A percentile compares a stretch with the other conserved stretches of the same genome.
phyloP scores from a whole-genome alignment of 228 moss, liverwort and hornwort genomes.

The Sphagnum fallax region DNA sequence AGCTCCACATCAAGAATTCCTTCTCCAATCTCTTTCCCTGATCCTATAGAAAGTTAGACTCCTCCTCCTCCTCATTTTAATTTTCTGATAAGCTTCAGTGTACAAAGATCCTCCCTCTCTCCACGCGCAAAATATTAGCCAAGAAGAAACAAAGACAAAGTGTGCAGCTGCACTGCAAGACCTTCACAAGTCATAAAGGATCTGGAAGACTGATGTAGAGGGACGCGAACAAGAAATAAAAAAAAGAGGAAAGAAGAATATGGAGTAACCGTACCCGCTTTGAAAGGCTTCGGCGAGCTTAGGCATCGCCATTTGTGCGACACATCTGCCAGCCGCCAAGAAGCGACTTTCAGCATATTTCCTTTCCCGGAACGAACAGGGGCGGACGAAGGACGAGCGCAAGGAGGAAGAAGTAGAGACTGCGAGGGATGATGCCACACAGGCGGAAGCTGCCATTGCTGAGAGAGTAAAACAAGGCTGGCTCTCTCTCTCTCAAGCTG shows the following conservation, averaged over 20 bases:
- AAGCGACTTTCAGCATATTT: constrained; percentile 10
- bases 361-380: constrained; percentile 16
- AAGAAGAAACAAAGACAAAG: neutral
- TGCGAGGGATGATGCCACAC: too few relatives aligned
- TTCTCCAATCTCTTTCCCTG: too few relatives aligned
- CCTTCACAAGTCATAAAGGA: neutral
- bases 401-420: neutral
- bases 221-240: neutral
- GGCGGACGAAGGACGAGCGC: constrained; percentile 21
- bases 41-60: too few relatives aligned
- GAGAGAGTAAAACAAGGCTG: too few relatives aligned
- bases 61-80: too few relatives aligned
- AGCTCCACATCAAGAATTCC: too few relatives aligned
- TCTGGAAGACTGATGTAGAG: neutral
- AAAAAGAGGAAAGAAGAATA: neutral
- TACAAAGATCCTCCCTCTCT: neutral
- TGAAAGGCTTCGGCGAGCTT: constrained; percentile 31
- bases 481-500: too few relatives aligned
- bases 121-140: neutral
- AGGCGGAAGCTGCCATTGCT: too few relatives aligned
- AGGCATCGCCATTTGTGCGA: constrained; percentile 25
- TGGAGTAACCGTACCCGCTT: constrained; percentile 14
- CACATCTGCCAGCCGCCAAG: constrained; percentile 15
- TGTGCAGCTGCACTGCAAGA: neutral
- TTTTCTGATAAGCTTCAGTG: too few relatives aligned